A percentile compares a stretch with the other conserved stretches of the same genome.
phyloP scores from a whole-genome alignment of 2,329 filamentous ascomycete genomes.

The Arachnopeziza araneosa region DNA sequence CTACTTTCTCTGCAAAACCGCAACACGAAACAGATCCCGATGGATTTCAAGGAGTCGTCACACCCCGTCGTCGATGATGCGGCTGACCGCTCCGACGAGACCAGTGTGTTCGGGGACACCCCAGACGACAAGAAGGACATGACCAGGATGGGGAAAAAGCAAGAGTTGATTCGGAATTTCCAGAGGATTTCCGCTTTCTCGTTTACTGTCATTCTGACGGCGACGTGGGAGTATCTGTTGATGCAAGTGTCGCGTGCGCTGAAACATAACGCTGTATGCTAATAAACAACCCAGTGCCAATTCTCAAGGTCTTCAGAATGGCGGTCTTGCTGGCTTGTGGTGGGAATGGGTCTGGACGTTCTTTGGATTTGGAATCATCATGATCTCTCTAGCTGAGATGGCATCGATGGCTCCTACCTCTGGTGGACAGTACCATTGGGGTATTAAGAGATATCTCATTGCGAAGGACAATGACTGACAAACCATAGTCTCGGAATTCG shows the following conservation, averaged over 20 bases:
- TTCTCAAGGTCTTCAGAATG: constrained; percentile 20
- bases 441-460: constrained; percentile 20
- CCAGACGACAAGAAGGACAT: constrained; percentile 18
- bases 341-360: constrained; percentile 34
- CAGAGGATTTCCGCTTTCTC: constrained; percentile 35
- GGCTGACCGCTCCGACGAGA: not conserved
- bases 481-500: constrained; percentile 35
- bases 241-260: constrained; percentile 19
- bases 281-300: constrained; percentile 31
- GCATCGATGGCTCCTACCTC: constrained; percentile 37
- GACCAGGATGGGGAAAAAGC: constrained; percentile 20
- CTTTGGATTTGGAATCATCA: constrained; percentile 23
- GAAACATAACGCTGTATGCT: not conserved
- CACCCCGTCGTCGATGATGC: not conserved
- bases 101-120: constrained; percentile 1
- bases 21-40: not conserved
- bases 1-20: not conserved
- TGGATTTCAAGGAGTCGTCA: not conserved
- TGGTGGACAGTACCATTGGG: constrained; percentile 54
- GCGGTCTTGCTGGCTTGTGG: constrained; percentile 31
- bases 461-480: not conserved
- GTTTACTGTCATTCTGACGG: constrained; percentile 36
- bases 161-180: constrained; percentile 31
- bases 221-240: constrained; percentile 38
- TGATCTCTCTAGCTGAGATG: constrained; percentile 22